Conservation (phyloP, 805 yeast species). For the Pichia exigua region DNA sequence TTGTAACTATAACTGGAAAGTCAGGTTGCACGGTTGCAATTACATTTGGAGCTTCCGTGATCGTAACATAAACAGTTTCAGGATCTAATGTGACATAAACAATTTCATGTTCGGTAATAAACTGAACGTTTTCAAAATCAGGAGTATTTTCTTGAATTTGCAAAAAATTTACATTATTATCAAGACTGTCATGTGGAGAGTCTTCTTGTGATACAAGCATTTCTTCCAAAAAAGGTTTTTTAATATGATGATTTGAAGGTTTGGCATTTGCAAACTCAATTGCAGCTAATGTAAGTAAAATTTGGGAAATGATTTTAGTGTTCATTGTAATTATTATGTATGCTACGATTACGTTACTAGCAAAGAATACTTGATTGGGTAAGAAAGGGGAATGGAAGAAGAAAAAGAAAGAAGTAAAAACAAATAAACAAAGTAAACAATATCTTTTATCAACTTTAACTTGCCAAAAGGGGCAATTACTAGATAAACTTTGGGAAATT, state of each 20-base stretch:
- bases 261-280: background rate
- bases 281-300: background rate
- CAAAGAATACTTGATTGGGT: background rate
- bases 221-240: background rate
- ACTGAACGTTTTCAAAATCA: background rate
- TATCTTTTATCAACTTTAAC: background rate
- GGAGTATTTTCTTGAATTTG: slow-evolving; percentile 4
- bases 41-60: slow-evolving; percentile 17
- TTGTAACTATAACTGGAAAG: background rate
- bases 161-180: background rate
- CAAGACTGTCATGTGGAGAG: slow-evolving; percentile 1
- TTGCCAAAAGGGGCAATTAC: too few relatives aligned
- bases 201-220: background rate
- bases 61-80: slow-evolving; percentile 19
- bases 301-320: background rate
- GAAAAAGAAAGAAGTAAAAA: background rate
- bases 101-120: slow-evolving; percentile 4
- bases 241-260: background rate
- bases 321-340: background rate
- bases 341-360: background rate
- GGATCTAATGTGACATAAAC: slow-evolving; percentile 22
- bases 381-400: background rate
- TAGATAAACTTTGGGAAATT: too few relatives aligned
- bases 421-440: background rate
- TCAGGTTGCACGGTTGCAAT: background rate